Conservation (phyloP, 805 yeast species). For the Saccharomycopsis sp. region DNA sequence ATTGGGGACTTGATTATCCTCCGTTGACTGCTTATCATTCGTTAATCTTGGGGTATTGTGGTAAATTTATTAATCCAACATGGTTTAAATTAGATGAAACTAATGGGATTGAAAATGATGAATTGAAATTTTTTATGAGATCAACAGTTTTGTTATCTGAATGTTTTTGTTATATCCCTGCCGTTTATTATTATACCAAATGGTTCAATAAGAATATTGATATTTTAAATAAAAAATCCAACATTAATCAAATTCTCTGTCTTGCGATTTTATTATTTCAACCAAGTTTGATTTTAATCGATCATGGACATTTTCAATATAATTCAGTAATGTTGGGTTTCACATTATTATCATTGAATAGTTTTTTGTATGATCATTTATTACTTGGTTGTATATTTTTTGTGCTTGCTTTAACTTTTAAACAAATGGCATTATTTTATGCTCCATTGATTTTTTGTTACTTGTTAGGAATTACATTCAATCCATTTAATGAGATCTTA, state of each 20-base stretch:
- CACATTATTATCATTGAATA: conserved; percentile 55
- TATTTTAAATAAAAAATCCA: conserved; percentile 32
- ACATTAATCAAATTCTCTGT: conserved; percentile 68
- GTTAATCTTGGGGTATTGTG: conserved; percentile 66
- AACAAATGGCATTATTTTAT: conserved; percentile 93
- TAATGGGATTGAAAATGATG: conserved; percentile 61
- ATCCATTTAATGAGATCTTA: conserved; percentile 18
- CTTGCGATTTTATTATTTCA: conserved; percentile 75
- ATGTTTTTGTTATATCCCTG: conserved; percentile 64
- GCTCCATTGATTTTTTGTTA: conserved; percentile 82
- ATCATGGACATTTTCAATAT: conserved; percentile 96
- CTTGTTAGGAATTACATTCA: conserved; percentile 31
- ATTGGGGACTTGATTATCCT: conserved; percentile 98
- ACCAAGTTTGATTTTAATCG: conserved; percentile 75
- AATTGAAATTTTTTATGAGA: conserved; percentile 78
- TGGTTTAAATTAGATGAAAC: conserved; percentile 76
- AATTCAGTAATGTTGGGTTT: conserved; percentile 92
- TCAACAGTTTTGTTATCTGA: conserved; percentile 71
- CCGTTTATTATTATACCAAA: conserved; percentile 58
- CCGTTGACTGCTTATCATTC: conserved; percentile 94
- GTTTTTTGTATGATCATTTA: conserved; percentile 51
- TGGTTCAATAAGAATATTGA: conserved; percentile 53
- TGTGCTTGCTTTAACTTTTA: conserved; percentile 69
- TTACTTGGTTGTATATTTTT: conserved; percentile 68
- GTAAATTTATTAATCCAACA: conserved; percentile 42